Conservation (phyloP, 768 basidiomycete species). For the Pilatotrama ljubarskyi region DNA sequence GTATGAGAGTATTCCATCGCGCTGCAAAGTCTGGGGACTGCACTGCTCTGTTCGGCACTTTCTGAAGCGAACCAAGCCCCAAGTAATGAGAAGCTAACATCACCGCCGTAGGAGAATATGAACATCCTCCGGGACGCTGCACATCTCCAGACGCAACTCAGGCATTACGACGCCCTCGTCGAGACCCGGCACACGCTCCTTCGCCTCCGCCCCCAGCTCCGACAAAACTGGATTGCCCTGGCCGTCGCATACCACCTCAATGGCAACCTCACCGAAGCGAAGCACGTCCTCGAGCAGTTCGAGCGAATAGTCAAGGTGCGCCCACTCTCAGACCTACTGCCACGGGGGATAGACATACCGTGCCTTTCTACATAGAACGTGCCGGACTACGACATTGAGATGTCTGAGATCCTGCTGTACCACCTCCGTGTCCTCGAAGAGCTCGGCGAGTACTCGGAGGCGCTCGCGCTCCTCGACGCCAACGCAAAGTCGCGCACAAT, state of each 20-base stretch:
- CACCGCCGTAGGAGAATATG: constrained; percentile 72
- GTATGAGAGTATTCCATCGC: too few species aligned
- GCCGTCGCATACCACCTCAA: constrained; percentile 89
- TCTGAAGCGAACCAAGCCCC: too few species aligned
- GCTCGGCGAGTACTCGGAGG: constrained; percentile 59
- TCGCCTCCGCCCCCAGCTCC: constrained; percentile 74
- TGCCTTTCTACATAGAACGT: constrained; percentile 54
- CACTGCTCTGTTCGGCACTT: too few species aligned
- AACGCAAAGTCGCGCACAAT: constrained; percentile 65
- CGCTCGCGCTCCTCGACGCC: constrained; percentile 61
- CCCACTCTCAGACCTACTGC: not conserved
- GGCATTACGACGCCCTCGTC: constrained; percentile 74
- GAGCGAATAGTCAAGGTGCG: constrained; percentile 69
- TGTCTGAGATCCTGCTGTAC: constrained; percentile 81
- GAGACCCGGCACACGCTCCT: constrained; percentile 84
- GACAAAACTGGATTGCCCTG: constrained; percentile 87
- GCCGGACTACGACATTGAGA: constrained; percentile 76
- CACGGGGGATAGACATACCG: not conserved
- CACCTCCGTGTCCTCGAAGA: constrained; percentile 76
- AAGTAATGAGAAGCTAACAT: not conserved
- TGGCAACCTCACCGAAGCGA: constrained; percentile 69
- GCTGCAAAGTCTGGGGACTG: too few species aligned
- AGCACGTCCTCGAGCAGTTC: constrained; percentile 72
- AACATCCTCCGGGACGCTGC: constrained; percentile 92
- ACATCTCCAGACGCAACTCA: constrained; percentile 83